Base-by-base conservation (phyloP, 352 stramenopile species). In the Globisporangium emineosum region DNA sequence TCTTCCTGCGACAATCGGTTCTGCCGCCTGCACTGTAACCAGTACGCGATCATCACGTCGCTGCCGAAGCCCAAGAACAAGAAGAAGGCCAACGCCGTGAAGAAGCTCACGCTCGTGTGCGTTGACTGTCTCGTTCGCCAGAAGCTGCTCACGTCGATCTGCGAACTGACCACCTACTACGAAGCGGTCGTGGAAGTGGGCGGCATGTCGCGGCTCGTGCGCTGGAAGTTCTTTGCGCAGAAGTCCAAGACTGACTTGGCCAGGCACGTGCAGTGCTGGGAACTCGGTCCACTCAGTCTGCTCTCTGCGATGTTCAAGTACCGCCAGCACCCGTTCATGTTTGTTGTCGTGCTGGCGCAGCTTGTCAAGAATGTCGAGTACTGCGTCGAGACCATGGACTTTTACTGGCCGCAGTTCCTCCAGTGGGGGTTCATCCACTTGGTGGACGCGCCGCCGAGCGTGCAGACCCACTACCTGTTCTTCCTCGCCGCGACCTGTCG, bases 341-440 rank as follows among this genome's bases (percentile, higher is more conserved):
- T 89, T 47, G 70, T 89, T 21, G 66, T 88, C 30, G 75, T 83
- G n/a, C 68, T 90, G 23, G 79, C 79, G 2, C 81, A 90, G 57
- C 62, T 88, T 25, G 70, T 86, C 32, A 71, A 86, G 59, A 80
- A 79, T 47, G 74, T 87, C 15, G 81, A 90, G 49, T 76, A 74
- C 19, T 81, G 73, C 33, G 52, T 79, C 27, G 76, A 83, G 40
- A 79, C 75, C n/a, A 71, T 90, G 42, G 79, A 84, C 51, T 86
- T 90, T 51, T 88, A 86, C 58, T 90, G 81, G 81, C 79, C 81
- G 9, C 81, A 90, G 62, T 78, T 89, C 33, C 68, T 90, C 23
- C 79, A 88, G 30, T 90, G 79, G 79, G 81, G 81, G 8, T 83
- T 89, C 53, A 61, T 83, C 0, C 71, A 86, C 37, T 49, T 85